Conservation (phyloP, 345 rosid species). For the Acer campestre region DNA sequence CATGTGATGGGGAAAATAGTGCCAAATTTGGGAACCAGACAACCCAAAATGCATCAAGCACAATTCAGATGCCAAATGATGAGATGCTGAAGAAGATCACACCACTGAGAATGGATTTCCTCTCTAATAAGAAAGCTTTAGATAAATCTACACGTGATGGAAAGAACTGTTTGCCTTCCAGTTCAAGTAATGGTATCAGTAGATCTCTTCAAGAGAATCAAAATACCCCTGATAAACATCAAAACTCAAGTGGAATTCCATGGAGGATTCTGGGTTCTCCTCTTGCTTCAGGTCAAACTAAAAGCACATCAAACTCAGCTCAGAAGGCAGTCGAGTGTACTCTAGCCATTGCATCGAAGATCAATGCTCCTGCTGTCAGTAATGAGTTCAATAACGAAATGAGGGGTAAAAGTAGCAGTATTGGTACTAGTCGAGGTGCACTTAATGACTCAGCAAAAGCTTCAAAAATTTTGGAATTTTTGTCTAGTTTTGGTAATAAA, state of each 20-base stretch:
- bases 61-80: constrained; percentile 12
- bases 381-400: constrained; percentile 21
- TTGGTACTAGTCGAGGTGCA: constrained; percentile 25
- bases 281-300: constrained; percentile 31
- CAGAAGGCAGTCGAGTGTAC: constrained; percentile 60
- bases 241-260: constrained; percentile 22
- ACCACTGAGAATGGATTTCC: constrained; percentile 6
- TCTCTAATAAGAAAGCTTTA: constrained; percentile 20
- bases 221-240: constrained; percentile 18
- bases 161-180: constrained; percentile 20
- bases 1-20: background rate
- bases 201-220: constrained; percentile 28
- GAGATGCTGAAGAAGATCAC: constrained; percentile 23
- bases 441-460: constrained; percentile 38
- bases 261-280: constrained; percentile 27
- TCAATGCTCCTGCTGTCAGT: constrained; percentile 40
- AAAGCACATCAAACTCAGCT: constrained; percentile 38
- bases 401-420: constrained; percentile 5
- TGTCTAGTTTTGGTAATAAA: constrained; percentile 45
- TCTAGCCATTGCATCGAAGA: constrained; percentile 60
- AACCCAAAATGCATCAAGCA: constrained; percentile 15
- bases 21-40: constrained; percentile 19
- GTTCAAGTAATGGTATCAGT: constrained; percentile 15
- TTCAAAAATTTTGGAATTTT: constrained; percentile 57
- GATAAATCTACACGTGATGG: constrained; percentile 12